Percentiles rank a stretch among this genome's conserved stretches.
Evolutionary conservation across 2,329 filamentous ascomycete species (phyloP).

Genomic region (Trematosphaeria pertusa): DNA sequence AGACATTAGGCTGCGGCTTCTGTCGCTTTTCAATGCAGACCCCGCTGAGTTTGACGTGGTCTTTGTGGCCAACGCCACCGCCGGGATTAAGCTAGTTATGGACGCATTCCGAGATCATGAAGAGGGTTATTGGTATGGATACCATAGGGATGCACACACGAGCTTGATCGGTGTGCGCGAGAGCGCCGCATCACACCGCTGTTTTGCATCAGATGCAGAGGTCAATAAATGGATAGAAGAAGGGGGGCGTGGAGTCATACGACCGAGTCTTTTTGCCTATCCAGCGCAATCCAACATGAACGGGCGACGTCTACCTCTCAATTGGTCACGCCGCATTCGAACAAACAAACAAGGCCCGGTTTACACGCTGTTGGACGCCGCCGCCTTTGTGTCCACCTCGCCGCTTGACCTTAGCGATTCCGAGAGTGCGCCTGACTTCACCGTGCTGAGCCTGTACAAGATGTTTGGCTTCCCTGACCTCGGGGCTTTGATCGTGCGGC

Average conservation of each 20-base stretch:
- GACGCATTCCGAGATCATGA: conserved; percentile 75
- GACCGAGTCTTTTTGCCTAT: conserved; percentile 73
- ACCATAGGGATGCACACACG: conserved; percentile 85
- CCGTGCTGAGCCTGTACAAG: conserved; percentile 89
- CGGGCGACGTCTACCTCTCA: conserved; percentile 74
- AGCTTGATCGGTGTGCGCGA: conserved; percentile 82
- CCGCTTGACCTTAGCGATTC: conserved; percentile 72
- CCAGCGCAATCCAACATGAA: conserved; percentile 95
- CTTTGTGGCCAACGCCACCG: conserved; percentile 92
- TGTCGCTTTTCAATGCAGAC: conserved; percentile 82
- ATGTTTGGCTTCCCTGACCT: conserved; percentile 97
- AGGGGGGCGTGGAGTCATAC: conserved; percentile 19
- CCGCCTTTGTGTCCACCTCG: conserved; percentile 79
- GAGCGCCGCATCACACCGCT: conserved; percentile 68
- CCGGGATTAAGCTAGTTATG: conserved; percentile 83
- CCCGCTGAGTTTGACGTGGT: conserved; percentile 84
- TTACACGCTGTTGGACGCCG: conserved; percentile 83
- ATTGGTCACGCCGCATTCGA: conserved; percentile 65
- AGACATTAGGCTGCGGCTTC: conserved; percentile 71
- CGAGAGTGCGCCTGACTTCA: conserved; percentile 77
- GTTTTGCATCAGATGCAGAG: conserved; percentile 68
- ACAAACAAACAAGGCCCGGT: conserved; percentile 46
- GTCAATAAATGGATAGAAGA: conserved; percentile 70
- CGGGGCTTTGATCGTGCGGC: conserved; percentile 82
- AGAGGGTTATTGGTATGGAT: conserved; percentile 79